Conservation (phyloP, 2,329 filamentous ascomycete genomes). For the Colletotrichum spinosum region DNA sequence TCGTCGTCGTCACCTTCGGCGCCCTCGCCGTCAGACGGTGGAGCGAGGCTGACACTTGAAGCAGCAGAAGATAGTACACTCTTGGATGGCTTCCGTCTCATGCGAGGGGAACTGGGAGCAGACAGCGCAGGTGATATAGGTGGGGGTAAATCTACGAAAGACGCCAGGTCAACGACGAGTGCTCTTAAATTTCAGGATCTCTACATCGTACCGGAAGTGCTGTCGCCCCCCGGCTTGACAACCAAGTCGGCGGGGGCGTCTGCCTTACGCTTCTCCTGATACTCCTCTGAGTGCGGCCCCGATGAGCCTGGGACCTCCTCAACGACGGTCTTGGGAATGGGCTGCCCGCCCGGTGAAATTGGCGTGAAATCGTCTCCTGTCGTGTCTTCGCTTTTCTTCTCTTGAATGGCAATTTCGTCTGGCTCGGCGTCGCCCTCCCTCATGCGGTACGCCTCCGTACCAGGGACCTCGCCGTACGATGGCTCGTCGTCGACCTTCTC, state of each 20-base stretch:
- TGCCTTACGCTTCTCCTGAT: conserved; percentile 58
- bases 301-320: conserved; percentile 62
- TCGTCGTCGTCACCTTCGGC: conserved; percentile 45
- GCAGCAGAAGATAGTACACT: conserved; percentile 37
- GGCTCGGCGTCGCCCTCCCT: conserved; percentile 69
- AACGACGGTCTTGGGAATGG: conserved; percentile 64
- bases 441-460: conserved; percentile 67
- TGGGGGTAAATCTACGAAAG: conserved; percentile 50
- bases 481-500: conserved; percentile 69
- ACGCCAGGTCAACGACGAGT: conserved; percentile 41
- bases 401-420: conserved; percentile 67
- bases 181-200: conserved; percentile 38
- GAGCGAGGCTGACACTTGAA: conserved; percentile 20
- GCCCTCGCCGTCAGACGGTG: conserved; percentile 41
- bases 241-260: conserved; percentile 67
- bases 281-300: conserved; percentile 57
- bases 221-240: conserved; percentile 57
- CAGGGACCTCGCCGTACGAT: conserved; percentile 71
- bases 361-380: conserved; percentile 39
- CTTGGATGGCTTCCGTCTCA: conserved; percentile 48
- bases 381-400: conserved; percentile 38
- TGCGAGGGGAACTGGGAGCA: conserved; percentile 44
- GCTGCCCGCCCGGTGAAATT: conserved; percentile 48
- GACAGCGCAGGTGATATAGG: conserved; percentile 42
- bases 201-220: conserved; percentile 48